phyloP scores from a whole-genome alignment of 2,329 filamentous ascomycete genomes.

The Cytospora chrysosperma region DNA sequence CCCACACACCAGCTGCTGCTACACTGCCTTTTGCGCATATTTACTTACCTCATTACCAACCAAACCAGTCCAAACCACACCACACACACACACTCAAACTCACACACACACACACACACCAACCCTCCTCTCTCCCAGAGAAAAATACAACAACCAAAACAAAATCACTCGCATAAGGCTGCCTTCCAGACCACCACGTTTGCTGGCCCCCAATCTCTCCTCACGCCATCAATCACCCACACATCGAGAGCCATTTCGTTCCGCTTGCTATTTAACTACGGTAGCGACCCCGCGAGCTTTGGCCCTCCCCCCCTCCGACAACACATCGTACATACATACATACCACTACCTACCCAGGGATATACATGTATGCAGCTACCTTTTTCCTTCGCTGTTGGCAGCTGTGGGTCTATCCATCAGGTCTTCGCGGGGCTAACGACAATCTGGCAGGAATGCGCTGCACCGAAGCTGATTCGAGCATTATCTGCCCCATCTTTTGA shows the following conservation, averaged over 20 bases:
- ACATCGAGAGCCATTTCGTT: background rate
- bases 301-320: background rate
- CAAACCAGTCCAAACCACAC: too few species aligned
- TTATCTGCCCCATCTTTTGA: conserved; percentile 5
- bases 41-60: background rate
- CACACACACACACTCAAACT: too few species aligned
- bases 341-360: background rate
- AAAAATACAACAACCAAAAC: too few species aligned
- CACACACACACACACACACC: too few species aligned
- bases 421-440: conserved; percentile 1
- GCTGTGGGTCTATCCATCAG: background rate
- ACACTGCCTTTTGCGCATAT: background rate
- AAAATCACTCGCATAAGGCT: conserved; percentile 22
- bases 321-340: background rate
- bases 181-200: background rate
- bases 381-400: background rate
- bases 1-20: background rate
- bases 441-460: conserved; percentile 15
- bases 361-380: conserved; percentile 13
- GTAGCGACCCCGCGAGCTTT: background rate
- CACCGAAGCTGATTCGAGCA: conserved; percentile 4
- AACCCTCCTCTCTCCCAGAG: too few species aligned
- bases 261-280: background rate
- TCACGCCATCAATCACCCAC: conserved; percentile 2
- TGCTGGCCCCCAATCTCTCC: background rate